A percentile compares a stretch with the other conserved stretches of the same genome.
phyloP scores from a whole-genome alignment of 2,329 filamentous ascomycete genomes.

The Metarhizium rileyi region DNA sequence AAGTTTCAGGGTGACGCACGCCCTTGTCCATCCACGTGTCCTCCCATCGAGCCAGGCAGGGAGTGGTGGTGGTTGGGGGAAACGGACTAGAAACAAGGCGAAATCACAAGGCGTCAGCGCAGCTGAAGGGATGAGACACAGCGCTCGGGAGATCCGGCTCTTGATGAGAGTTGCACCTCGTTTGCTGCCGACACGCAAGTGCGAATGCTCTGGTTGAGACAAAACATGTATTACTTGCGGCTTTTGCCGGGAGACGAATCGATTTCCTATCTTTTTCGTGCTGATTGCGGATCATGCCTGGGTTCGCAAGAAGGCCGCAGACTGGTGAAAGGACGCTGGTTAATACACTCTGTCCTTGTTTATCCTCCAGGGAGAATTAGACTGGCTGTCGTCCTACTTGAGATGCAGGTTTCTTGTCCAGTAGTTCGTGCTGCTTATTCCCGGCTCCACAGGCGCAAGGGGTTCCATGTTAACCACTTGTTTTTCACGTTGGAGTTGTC shows the following conservation, averaged over 20 bases:
- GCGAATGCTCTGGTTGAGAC: neutral
- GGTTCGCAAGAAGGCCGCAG: too few relatives aligned
- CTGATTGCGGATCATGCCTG: neutral
- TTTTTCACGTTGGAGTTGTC: too few relatives aligned
- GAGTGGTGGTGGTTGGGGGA: too few relatives aligned
- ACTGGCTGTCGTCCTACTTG: neutral
- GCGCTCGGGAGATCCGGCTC: too few relatives aligned
- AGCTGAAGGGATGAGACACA: too few relatives aligned
- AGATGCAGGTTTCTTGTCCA: neutral
- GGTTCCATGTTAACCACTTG: neutral
- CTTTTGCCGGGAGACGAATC: too few relatives aligned
- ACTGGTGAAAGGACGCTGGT: neutral
- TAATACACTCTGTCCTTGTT: too few relatives aligned
- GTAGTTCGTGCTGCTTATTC: neutral
- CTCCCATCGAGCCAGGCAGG: too few relatives aligned
- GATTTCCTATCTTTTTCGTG: too few relatives aligned
- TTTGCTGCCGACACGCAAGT: neutral
- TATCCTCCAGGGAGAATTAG: neutral
- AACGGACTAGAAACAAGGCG: too few relatives aligned
- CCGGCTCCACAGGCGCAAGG: neutral
- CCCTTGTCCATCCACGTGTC: neutral
- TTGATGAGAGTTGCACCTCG: neutral
- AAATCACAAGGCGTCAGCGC: too few relatives aligned
- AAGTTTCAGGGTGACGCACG: neutral
- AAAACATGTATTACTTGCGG: neutral